These are phyloP conservation scores for Urostyla sp. DNA, from an alignment of 73 alveolate genomes.

Conservation along the genomic window DNA sequence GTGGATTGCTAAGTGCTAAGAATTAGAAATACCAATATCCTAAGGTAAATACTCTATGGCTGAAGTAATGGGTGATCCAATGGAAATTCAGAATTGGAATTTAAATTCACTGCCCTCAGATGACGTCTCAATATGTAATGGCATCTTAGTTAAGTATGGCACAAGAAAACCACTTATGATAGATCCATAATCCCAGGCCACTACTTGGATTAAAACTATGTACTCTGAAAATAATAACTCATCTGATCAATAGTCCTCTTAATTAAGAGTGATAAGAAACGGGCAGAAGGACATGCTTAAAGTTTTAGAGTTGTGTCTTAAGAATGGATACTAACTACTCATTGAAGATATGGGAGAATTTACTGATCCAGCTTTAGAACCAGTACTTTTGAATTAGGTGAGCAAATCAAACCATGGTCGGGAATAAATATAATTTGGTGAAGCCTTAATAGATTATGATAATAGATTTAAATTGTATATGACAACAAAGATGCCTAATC, in stretches of 20 bases:
- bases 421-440: conserved; percentile 87
- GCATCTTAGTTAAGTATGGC: conserved; percentile 83
- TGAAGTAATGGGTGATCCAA: conserved; percentile 90
- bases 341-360: conserved; percentile 91
- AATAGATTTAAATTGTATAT: conserved; percentile 87
- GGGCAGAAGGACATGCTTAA: conserved; percentile 81
- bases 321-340: conserved; percentile 84
- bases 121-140: conserved; percentile 94
- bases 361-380: conserved; percentile 93
- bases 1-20: conserved; percentile 83
- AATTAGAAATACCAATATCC: conserved; percentile 76
- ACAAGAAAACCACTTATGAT: conserved; percentile 91
- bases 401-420: conserved; percentile 84
- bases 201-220: conserved; percentile 90
- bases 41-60: conserved; percentile 79
- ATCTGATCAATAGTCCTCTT: conserved; percentile 29
- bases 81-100: conserved; percentile 96
- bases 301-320: conserved; percentile 76
- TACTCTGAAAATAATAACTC: conserved; percentile 72
- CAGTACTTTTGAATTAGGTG: conserved; percentile 82
- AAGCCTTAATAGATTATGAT: conserved; percentile 90
- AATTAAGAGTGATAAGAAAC: conserved; percentile 57
- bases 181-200: conserved; percentile 96
- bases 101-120: conserved; percentile 97
- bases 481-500: conserved; percentile 92